Evolutionary conservation across 306 rosid species (phyloP).

Genomic region (Hippophae rhamnoides): DNA sequence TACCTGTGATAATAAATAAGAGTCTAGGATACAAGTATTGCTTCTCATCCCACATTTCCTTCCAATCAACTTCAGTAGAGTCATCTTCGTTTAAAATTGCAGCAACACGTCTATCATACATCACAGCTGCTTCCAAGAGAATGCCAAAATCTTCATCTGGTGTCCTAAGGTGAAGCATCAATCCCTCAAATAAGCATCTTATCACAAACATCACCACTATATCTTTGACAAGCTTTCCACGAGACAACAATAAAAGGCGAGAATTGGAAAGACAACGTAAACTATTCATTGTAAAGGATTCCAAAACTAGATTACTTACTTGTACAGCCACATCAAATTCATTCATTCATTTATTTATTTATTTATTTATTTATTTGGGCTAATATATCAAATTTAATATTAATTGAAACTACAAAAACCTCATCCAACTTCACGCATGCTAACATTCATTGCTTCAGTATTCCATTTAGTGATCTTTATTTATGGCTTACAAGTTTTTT

Average conservation of each 20-base stretch:
- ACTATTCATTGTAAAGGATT: too few relatives aligned
- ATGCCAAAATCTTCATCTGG: conserved; percentile 88
- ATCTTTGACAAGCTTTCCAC: background rate
- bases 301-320: too few relatives aligned
- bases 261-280: background rate
- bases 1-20: conserved; percentile 83
- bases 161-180: conserved; percentile 45
- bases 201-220: conserved; percentile 1
- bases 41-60: conserved; percentile 54
- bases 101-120: conserved; percentile 97
- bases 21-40: conserved; percentile 73
- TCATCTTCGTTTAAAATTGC: conserved; percentile 80
- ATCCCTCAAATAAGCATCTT: background rate
- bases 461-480: too few relatives aligned
- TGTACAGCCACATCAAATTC: too few relatives aligned
- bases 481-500: too few relatives aligned
- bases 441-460: too few relatives aligned
- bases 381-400: too few relatives aligned
- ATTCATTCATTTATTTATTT: too few relatives aligned
- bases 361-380: too few relatives aligned
- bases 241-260: background rate
- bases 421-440: too few relatives aligned
- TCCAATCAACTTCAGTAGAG: conserved; percentile 59
- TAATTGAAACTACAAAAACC: too few relatives aligned
- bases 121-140: conserved; percentile 93